phyloP scores from a whole-genome alignment of 2,329 filamentous ascomycete genomes.

The Raffaelea albimanens region DNA sequence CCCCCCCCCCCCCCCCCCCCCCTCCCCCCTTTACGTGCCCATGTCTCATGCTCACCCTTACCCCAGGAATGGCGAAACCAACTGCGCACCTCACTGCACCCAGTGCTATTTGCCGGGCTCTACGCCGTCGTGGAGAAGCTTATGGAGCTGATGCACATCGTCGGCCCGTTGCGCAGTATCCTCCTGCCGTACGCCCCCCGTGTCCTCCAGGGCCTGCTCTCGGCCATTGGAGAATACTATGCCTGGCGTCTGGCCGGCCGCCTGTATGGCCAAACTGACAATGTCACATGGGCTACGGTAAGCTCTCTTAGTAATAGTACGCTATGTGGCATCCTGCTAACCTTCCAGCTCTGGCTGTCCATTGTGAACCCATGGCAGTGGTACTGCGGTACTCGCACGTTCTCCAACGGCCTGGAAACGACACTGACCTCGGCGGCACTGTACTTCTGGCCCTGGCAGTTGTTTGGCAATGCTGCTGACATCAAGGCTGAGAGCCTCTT shows the following conservation, averaged over 20 bases:
- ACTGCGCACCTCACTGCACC: constrained; percentile 84
- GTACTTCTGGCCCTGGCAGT: constrained; percentile 78
- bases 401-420: constrained; percentile 92
- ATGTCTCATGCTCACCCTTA: background rate
- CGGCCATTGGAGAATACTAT: constrained; percentile 73
- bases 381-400: constrained; percentile 87
- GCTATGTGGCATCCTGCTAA: background rate
- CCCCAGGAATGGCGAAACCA: constrained; percentile 85
- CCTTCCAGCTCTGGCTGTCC: constrained; percentile 55
- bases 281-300: constrained; percentile 62
- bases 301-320: constrained; percentile 20
- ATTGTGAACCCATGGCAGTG: constrained; percentile 85
- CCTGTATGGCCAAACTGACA: constrained; percentile 58
- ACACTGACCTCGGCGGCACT: constrained; percentile 73
- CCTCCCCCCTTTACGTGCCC: background rate
- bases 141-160: constrained; percentile 43
- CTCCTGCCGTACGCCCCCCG: constrained; percentile 66
- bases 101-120: constrained; percentile 68
- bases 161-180: constrained; percentile 48
- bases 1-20: too few species aligned
- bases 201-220: constrained; percentile 65
- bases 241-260: constrained; percentile 73
- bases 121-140: constrained; percentile 56
- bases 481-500: constrained; percentile 22
- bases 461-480: constrained; percentile 35